These are phyloP conservation scores for Pseudophaeomoniella oleicola DNA, from an alignment of 2,329 filamentous ascomycete species.

Conservation along the genomic window DNA sequence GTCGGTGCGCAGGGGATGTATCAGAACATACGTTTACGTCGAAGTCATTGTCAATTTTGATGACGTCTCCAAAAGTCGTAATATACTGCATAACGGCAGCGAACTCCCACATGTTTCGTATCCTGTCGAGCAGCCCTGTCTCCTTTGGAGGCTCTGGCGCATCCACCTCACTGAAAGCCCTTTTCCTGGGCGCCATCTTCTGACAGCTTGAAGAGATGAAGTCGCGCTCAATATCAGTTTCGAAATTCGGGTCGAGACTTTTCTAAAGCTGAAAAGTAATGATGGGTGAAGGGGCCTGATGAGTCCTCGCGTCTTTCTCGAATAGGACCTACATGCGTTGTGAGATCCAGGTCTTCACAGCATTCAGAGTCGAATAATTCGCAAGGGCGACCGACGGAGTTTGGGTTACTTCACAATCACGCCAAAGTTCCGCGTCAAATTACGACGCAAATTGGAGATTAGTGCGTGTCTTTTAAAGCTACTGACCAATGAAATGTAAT, in stretches of 20 bases:
- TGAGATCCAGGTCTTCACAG: too few relatives aligned
- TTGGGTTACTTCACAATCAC: background rate
- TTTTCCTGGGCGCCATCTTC: conserved; percentile 40
- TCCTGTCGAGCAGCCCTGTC: conserved; percentile 41
- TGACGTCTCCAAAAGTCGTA: conserved; percentile 70
- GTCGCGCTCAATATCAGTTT: background rate
- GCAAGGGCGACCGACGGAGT: background rate
- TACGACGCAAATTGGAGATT: background rate
- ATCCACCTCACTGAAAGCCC: conserved; percentile 40
- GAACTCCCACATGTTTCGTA: conserved; percentile 93
- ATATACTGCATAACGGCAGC: conserved; percentile 90
- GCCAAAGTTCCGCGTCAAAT: background rate
- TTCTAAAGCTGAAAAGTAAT: too few relatives aligned
- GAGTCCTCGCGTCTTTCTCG: too few relatives aligned
- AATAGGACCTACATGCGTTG: too few relatives aligned
- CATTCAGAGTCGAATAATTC: background rate
- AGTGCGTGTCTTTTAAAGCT: background rate
- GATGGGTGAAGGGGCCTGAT: background rate
- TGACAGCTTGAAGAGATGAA: background rate
- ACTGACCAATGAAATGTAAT: too few relatives aligned
- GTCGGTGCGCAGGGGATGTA: too few relatives aligned
- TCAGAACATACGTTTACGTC: conserved; percentile 80
- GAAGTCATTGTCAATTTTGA: conserved; percentile 79
- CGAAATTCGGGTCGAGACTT: background rate
- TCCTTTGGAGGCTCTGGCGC: conserved; percentile 28